These are phyloP conservation scores for Picea sitchensis DNA, from an alignment of 75 land plant genomes.

Conservation along the genomic window DNA sequence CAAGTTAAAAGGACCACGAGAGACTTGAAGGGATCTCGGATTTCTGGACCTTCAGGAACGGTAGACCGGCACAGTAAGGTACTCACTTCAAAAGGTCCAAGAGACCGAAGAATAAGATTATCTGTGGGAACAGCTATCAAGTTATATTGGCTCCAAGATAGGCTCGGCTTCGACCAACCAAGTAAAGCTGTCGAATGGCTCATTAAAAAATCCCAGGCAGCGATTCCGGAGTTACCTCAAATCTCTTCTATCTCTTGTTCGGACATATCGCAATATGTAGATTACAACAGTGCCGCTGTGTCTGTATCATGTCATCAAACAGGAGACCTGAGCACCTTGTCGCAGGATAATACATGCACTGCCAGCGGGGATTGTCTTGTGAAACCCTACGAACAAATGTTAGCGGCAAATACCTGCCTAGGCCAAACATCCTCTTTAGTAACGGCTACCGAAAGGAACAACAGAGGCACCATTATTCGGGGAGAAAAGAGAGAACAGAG, in stretches of 20 bases:
- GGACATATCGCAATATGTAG: too few species aligned
- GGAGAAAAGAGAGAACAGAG: constrained; percentile 1
- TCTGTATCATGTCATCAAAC: too few species aligned
- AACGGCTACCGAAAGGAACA: background rate
- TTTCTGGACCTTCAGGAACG: too few species aligned
- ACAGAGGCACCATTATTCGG: background rate
- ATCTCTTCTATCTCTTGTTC: too few species aligned
- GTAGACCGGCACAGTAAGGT: constrained; percentile 41
- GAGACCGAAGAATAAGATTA: constrained; percentile 33
- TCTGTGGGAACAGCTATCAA: constrained; percentile 20
- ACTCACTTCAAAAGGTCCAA: constrained; percentile 20
- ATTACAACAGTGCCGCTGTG: too few species aligned
- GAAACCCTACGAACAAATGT: background rate
- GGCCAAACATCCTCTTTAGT: background rate
- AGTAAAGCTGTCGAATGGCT: constrained; percentile 40
- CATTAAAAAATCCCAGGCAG: constrained; percentile 14
- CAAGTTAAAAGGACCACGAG: too few species aligned
- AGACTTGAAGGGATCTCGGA: too few species aligned
- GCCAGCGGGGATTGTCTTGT: too few species aligned
- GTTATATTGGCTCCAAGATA: constrained; percentile 25
- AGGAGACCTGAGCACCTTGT: too few species aligned
- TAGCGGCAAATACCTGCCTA: constrained; percentile 5
- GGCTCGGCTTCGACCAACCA: constrained; percentile 24
- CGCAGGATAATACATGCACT: too few species aligned
- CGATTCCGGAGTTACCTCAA: constrained; percentile 10